These are phyloP conservation scores for Albatrellus sp. DNA, from an alignment of 1,284 basidiomycete genomes.

Conservation along the genomic window DNA sequence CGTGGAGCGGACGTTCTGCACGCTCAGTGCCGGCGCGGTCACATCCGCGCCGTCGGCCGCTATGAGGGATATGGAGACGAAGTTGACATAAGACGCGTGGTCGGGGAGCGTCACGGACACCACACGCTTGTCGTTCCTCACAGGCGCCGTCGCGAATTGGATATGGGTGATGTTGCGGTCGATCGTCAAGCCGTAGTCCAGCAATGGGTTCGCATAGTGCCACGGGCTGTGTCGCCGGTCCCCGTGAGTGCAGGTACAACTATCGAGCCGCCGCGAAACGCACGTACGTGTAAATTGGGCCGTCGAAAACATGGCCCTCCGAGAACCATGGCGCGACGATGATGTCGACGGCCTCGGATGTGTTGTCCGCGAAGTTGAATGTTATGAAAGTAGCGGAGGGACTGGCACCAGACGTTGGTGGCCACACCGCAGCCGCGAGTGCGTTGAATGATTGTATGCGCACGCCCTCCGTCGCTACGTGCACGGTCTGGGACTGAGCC, in stretches of 20 bases:
- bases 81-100: slow-evolving; percentile 14
- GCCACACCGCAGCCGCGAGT: slow-evolving; percentile 3
- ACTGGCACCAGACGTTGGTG: slow-evolving; percentile 1
- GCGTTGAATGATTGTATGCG: slow-evolving; percentile 11
- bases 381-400: slow-evolving; percentile 5
- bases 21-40: slow-evolving; percentile 9
- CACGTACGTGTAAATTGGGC: slow-evolving; percentile 10
- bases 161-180: slow-evolving; percentile 11
- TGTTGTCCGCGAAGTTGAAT: slow-evolving; percentile 12
- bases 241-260: neutral
- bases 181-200: slow-evolving; percentile 8
- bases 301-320: slow-evolving; percentile 14
- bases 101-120: slow-evolving; percentile 10
- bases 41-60: slow-evolving; percentile 3
- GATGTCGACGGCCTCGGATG: slow-evolving; percentile 10
- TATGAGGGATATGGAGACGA: slow-evolving; percentile 19
- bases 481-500: slow-evolving; percentile 7
- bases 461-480: neutral
- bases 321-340: slow-evolving; percentile 16
- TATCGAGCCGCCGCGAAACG: neutral
- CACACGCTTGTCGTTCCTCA: slow-evolving; percentile 9
- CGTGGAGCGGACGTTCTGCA: slow-evolving; percentile 16
- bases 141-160: slow-evolving; percentile 10
- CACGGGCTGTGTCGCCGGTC: slow-evolving; percentile 8
- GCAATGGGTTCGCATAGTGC: slow-evolving; percentile 11